Conservation (phyloP, 768 basidiomycete species). For the Rhodotorula graminis region DNA sequence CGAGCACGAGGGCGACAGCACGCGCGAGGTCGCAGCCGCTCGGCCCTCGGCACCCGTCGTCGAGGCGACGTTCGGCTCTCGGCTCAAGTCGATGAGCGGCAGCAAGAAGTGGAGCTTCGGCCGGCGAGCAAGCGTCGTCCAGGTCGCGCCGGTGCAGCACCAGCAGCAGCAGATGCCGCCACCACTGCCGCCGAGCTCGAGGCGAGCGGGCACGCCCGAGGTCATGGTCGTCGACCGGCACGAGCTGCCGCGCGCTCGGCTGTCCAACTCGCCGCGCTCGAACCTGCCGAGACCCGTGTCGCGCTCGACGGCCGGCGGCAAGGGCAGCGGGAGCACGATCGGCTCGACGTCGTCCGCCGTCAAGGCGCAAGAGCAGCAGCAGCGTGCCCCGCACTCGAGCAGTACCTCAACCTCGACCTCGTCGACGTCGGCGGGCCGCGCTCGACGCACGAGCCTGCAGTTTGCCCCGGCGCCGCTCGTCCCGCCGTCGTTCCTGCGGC, state of each 20-base stretch:
- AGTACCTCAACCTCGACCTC: neutral
- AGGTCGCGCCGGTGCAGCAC: too few species aligned
- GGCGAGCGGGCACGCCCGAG: slow-evolving; percentile 8
- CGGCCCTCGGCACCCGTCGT: neutral
- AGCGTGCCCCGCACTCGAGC: neutral
- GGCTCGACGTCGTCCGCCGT: too few species aligned
- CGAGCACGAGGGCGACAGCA: slow-evolving; percentile 3
- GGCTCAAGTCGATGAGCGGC: slow-evolving; percentile 5
- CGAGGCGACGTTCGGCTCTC: neutral
- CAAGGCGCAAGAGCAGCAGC: neutral
- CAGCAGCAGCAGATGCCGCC: neutral
- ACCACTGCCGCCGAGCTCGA: neutral
- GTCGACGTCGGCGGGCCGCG: neutral
- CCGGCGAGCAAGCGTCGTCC: neutral
- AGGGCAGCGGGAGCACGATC: slow-evolving; percentile 1
- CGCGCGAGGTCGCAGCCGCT: neutral
- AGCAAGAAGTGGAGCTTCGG: slow-evolving; percentile 1
- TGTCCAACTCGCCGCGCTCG: neutral
- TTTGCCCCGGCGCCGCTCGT: neutral
- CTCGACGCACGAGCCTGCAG: neutral
- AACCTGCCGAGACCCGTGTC: neutral
- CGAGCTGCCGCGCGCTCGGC: neutral
- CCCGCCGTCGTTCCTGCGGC: neutral
- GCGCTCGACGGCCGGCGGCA: slow-evolving; percentile 5
- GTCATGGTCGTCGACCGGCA: slow-evolving; percentile 4